phyloP scores from a whole-genome alignment of 1,139 yeast genomes.

The Keqinozyma sinolaborantium region DNA sequence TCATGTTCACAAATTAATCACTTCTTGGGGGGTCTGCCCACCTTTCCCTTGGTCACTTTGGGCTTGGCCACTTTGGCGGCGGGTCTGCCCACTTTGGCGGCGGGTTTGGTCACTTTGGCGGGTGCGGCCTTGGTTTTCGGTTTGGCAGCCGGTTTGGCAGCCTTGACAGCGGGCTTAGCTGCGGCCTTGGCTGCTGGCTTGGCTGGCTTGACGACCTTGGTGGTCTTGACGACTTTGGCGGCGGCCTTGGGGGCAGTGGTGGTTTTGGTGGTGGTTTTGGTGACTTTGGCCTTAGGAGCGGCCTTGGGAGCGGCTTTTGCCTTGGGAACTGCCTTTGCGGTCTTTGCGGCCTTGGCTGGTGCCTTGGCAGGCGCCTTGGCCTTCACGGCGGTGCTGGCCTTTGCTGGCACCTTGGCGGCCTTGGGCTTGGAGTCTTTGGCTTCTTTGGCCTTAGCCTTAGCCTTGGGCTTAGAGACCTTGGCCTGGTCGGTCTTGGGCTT shows the following conservation, averaged over 20 bases:
- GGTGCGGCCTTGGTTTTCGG: slow-evolving; percentile 8
- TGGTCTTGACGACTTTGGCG: slow-evolving; percentile 14
- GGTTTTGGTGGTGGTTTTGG: slow-evolving; percentile 14
- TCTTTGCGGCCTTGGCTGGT: slow-evolving; percentile 4
- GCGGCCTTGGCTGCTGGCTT: slow-evolving; percentile 6
- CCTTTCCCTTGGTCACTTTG: slow-evolving; percentile 14
- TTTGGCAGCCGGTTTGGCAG: slow-evolving; percentile 18
- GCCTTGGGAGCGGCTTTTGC: slow-evolving; percentile 12
- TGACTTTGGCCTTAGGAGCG: slow-evolving; percentile 13
- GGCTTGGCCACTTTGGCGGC: slow-evolving; percentile 7
- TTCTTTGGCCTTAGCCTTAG: slow-evolving; percentile 8
- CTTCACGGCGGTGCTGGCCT: slow-evolving; percentile 3
- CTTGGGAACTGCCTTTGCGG: slow-evolving; percentile 7
- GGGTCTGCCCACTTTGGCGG: slow-evolving; percentile 7
- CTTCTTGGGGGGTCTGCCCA: too few species aligned
- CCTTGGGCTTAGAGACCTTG: slow-evolving; percentile 11
- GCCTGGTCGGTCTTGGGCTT: slow-evolving; percentile 12
- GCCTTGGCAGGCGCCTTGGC: slow-evolving; percentile 12
- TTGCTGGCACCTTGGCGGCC: slow-evolving; percentile 1
- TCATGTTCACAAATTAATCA: slow-evolving; percentile 1
- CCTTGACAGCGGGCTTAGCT: slow-evolving; percentile 10
- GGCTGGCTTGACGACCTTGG: slow-evolving; percentile 17
- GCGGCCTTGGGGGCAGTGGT: slow-evolving; percentile 16
- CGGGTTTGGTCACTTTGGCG: slow-evolving; percentile 16
- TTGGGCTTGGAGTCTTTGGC: not conserved